A percentile compares a stretch with the other conserved stretches of the same genome.
Conservation (phyloP, 139 green algal genomes). For the Coelastrella sp. region DNA sequence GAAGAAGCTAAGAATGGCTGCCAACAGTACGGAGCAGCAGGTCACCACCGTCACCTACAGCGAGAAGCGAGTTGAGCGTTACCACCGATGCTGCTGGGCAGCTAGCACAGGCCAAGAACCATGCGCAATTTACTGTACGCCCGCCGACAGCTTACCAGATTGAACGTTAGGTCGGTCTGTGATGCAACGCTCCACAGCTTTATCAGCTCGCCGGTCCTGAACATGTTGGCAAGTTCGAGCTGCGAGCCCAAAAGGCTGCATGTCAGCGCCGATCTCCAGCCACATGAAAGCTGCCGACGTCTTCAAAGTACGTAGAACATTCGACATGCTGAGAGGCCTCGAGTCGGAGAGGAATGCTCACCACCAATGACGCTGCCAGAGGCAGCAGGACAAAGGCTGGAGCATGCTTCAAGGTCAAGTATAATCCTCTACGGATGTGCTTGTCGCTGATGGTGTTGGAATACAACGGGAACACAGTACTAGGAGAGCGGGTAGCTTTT, state of each 20-base stretch:
- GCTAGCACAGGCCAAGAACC: background rate
- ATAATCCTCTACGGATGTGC: constrained; percentile 94
- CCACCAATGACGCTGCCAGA: constrained; percentile 57
- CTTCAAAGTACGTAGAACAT: too few relatives aligned
- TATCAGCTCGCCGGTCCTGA: constrained; percentile 80
- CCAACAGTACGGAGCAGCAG: constrained; percentile 73
- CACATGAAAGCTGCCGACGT: too few relatives aligned
- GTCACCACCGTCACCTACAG: constrained; percentile 81
- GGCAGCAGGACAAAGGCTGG: constrained; percentile 81
- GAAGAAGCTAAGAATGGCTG: constrained; percentile 75
- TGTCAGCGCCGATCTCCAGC: background rate
- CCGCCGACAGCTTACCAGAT: constrained; percentile 76
- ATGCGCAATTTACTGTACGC: background rate
- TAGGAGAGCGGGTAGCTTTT: background rate
- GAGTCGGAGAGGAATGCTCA: background rate
- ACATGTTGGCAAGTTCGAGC: constrained; percentile 87
- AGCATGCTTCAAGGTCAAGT: constrained; percentile 78
- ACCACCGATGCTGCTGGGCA: background rate
- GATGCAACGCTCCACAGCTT: constrained; percentile 75
- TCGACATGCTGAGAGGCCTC: background rate
- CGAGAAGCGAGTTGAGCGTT: background rate
- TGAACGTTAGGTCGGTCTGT: constrained; percentile 91
- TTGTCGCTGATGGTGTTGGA: constrained; percentile 71
- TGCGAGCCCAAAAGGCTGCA: constrained; percentile 48
- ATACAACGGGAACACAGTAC: background rate